A percentile compares a stretch with the other conserved stretches of the same genome.
Conservation (phyloP, 2,329 filamentous ascomycete species). For the Penicillium oxalicum region DNA sequence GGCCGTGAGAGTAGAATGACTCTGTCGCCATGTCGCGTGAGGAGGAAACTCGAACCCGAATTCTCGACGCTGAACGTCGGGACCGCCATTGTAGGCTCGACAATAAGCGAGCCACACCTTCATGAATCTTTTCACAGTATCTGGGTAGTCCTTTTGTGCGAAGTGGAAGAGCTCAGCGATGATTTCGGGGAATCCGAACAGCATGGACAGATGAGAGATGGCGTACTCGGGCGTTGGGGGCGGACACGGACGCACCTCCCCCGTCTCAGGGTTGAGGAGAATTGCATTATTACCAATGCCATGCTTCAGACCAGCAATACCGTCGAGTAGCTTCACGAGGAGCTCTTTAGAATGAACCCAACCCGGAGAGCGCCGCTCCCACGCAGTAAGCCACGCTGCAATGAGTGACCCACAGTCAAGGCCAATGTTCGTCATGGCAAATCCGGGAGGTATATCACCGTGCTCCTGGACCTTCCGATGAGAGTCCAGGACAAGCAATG, state of each 20-base stretch:
- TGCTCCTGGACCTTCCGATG: conserved; percentile 15
- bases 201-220: conserved; percentile 15
- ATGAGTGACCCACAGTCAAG: conserved; percentile 11
- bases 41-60: conserved; percentile 13
- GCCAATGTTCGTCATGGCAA: conserved; percentile 16
- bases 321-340: conserved; percentile 8
- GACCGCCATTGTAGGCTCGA: conserved; percentile 12
- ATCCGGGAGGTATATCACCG: conserved; percentile 10
- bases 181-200: conserved; percentile 13
- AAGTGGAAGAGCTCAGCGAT: conserved; percentile 10
- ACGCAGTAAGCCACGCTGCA: conserved; percentile 11
- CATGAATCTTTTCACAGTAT: conserved; percentile 3
- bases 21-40: conserved; percentile 14
- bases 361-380: conserved; percentile 11
- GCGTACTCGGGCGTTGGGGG: conserved; percentile 12
- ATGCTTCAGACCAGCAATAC: conserved; percentile 8
- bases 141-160: background rate
- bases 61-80: conserved; percentile 6
- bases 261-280: conserved; percentile 8
- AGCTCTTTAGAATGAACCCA: conserved; percentile 9
- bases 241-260: conserved; percentile 10
- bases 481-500: conserved; percentile 11
- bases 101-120: conserved; percentile 11
- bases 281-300: conserved; percentile 13
- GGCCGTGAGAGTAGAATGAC: conserved; percentile 13